These are phyloP conservation scores for Taiwanofungus camphoratus DNA, from an alignment of 1,284 basidiomycete species.

Conservation along the genomic window DNA sequence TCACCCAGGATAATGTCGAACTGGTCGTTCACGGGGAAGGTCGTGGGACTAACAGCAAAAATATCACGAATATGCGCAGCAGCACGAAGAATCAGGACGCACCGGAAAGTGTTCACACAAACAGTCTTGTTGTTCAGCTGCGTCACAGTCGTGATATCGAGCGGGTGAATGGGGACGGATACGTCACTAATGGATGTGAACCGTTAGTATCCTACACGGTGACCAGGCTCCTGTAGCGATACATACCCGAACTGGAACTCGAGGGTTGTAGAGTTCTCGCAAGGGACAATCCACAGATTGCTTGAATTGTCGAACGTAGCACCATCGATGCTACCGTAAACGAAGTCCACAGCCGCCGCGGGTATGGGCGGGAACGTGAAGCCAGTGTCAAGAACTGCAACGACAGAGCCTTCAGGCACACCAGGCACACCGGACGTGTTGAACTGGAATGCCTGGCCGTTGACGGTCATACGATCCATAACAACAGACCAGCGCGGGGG, in stretches of 20 bases:
- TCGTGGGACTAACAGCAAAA: constrained; percentile 15
- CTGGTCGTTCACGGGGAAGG: constrained; percentile 17
- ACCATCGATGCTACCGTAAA: constrained; percentile 26
- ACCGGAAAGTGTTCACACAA: constrained; percentile 22
- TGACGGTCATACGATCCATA: constrained; percentile 26
- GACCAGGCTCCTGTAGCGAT: neutral
- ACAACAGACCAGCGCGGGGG: constrained; percentile 33
- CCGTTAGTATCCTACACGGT: neutral
- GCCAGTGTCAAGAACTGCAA: constrained; percentile 28
- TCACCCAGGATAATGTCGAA: constrained; percentile 35
- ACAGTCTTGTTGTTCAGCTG: constrained; percentile 15
- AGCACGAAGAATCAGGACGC: neutral
- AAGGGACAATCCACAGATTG: constrained; percentile 24
- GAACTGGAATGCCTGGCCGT: constrained; percentile 24
- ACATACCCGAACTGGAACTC: constrained; percentile 26
- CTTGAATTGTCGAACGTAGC: constrained; percentile 17
- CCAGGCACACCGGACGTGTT: constrained; percentile 22
- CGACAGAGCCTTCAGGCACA: constrained; percentile 22
- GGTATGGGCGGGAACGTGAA: constrained; percentile 27
- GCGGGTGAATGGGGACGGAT: constrained; percentile 21
- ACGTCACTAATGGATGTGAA: constrained; percentile 4
- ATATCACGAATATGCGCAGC: neutral
- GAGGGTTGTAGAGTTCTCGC: constrained; percentile 18
- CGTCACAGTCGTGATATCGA: constrained; percentile 22
- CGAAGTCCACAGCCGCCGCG: constrained; percentile 22